Base-by-base conservation (phyloP, 257 asterid species). In the Solanum appendiculatum region DNA sequence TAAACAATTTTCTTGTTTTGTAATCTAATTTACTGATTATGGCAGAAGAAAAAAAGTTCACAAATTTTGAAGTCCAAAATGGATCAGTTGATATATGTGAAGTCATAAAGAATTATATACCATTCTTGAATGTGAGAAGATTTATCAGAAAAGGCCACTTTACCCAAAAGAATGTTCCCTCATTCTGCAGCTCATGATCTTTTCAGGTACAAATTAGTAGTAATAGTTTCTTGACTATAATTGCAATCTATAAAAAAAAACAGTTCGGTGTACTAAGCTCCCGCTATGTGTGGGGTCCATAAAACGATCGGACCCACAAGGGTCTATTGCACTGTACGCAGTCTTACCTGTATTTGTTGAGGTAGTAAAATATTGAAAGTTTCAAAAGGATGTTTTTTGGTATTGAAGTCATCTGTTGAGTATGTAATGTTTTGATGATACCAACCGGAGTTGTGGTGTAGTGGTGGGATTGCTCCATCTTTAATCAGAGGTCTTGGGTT, bases 181-280 rank as follows among this genome's bases (percentile, higher is more conserved):
- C 90, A 92, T 2, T 90, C 98, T 2, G 96, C 96, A 8, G 96
- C 93, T 54, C 92, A 91, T 85, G 98, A 94, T 92, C 92, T 94
- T 60, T 93, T 91, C 46, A 94, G 95, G 96, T 91, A 88, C 16
- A 21, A 33, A 5, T 25, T 27, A 34, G 60, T 51, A 44, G 75
- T 33, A 44, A 7, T 25, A 77, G 11, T 80, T 56, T 69, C 77
- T 39, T 63, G 37, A 69, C 27, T 37, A 10, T 13, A 27, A 37
- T 29, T 20, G n/a, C 3, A 46, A 18, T 44, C 63, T 54, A 54
- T 54, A 54, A 54, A 18, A 54, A 54, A 54, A 54, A 54, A 6
- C n/a, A 8, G 6, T 0, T 3, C 11, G 5, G 10, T 54, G 0
- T 4, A 18, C 63, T 54, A 54, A 54, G 25, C n/a, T 18, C 0